These are phyloP conservation scores for Hansenula lynferdii DNA, from an alignment of 1,139 yeast species.

Conservation along the genomic window DNA sequence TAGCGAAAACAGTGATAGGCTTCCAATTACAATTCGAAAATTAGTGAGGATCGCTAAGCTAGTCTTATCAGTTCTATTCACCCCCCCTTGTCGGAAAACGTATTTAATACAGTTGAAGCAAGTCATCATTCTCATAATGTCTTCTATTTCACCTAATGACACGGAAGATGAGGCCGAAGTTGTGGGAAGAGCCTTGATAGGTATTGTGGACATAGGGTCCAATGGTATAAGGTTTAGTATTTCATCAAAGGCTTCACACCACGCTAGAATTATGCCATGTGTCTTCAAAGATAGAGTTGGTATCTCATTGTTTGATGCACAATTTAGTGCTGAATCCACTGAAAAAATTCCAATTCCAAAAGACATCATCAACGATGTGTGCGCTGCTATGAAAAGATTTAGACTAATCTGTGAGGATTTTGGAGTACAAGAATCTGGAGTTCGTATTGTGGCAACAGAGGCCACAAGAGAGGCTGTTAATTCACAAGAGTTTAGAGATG, in stretches of 20 bases:
- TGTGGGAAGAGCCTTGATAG: slow-evolving; percentile 47
- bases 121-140: too few species aligned
- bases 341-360: slow-evolving; percentile 49
- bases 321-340: slow-evolving; percentile 33
- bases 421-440: slow-evolving; percentile 54
- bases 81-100: not conserved
- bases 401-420: slow-evolving; percentile 61
- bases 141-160: slow-evolving; percentile 29
- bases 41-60: too few species aligned
- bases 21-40: too few species aligned
- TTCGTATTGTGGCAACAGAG: slow-evolving; percentile 61
- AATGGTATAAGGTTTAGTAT: slow-evolving; percentile 65
- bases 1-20: too few species aligned
- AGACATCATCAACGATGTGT: slow-evolving; percentile 49
- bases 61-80: too few species aligned
- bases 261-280: slow-evolving; percentile 67
- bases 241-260: slow-evolving; percentile 56
- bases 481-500: slow-evolving; percentile 46
- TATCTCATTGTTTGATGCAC: slow-evolving; percentile 58
- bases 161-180: slow-evolving; percentile 42
- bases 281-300: slow-evolving; percentile 66
- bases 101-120: too few species aligned
- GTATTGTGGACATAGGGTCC: slow-evolving; percentile 67
- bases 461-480: slow-evolving; percentile 63
- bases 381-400: slow-evolving; percentile 56